Percentiles rank a stretch among this genome's conserved stretches.
Conservation (phyloP, 768 basidiomycete species). For the Lactarius deliciosus region DNA sequence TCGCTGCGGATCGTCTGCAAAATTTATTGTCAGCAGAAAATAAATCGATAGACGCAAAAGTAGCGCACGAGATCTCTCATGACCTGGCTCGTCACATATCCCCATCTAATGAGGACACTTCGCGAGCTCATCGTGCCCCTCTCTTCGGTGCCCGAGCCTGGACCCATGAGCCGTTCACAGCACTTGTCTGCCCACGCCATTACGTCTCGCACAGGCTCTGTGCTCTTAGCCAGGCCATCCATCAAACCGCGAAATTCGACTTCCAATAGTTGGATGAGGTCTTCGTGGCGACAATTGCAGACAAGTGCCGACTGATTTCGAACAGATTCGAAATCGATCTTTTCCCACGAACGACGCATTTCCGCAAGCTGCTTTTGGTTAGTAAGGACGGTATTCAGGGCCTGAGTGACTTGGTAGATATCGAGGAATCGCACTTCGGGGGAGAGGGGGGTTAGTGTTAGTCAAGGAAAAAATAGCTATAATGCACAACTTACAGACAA, state of each 20-base stretch:
- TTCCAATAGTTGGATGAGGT: slow-evolving; percentile 80
- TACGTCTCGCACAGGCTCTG: slow-evolving; percentile 79
- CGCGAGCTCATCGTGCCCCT: slow-evolving; percentile 81
- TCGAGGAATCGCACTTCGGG: slow-evolving; percentile 81
- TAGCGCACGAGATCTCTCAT: slow-evolving; percentile 82
- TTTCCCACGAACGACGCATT: slow-evolving; percentile 86
- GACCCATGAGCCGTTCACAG: slow-evolving; percentile 80
- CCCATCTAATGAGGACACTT: slow-evolving; percentile 87
- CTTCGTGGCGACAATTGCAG: slow-evolving; percentile 90
- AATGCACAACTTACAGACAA: slow-evolving; percentile 64
- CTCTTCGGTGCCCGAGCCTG: slow-evolving; percentile 64
- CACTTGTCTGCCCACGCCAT: slow-evolving; percentile 93
- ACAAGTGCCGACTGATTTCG: slow-evolving; percentile 91
- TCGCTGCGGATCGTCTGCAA: slow-evolving; percentile 85
- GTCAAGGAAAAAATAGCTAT: slow-evolving; percentile 17
- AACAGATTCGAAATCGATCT: slow-evolving; percentile 88
- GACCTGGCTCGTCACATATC: slow-evolving; percentile 89
- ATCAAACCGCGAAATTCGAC: slow-evolving; percentile 80
- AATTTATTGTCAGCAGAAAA: slow-evolving; percentile 9
- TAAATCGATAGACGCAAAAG: slow-evolving; percentile 8
- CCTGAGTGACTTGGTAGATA: slow-evolving; percentile 90
- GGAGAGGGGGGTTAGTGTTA: slow-evolving; percentile 29
- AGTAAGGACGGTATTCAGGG: slow-evolving; percentile 81
- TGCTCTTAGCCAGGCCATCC: slow-evolving; percentile 67
- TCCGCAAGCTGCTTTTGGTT: slow-evolving; percentile 83